phyloP scores from a whole-genome alignment of 148 eudicot species.

The Vaccinium corymbosum region DNA sequence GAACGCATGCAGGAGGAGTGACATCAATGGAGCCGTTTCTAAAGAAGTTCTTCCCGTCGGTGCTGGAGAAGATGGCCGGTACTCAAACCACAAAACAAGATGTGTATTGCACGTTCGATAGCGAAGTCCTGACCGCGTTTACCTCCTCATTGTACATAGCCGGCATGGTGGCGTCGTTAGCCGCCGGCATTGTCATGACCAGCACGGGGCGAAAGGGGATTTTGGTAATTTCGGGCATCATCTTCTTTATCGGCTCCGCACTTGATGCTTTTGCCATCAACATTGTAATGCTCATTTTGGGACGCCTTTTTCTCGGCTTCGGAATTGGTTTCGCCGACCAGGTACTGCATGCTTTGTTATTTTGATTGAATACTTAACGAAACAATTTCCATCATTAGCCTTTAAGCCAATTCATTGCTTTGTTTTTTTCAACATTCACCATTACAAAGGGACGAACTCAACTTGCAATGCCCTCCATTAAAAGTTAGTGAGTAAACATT shows the following conservation, averaged over 20 bases:
- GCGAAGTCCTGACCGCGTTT: slow-evolving; percentile 19
- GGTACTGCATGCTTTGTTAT: not conserved
- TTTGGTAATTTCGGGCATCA: slow-evolving; percentile 15
- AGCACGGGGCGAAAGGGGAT: slow-evolving; percentile 1
- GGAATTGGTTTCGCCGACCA: slow-evolving; percentile 7
- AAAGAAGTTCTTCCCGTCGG: slow-evolving; percentile 22
- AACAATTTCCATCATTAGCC: too few species aligned
- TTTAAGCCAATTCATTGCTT: too few species aligned
- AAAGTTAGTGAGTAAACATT: too few species aligned
- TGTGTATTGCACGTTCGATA: slow-evolving; percentile 21
- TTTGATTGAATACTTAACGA: too few species aligned
- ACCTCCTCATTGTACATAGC: slow-evolving; percentile 30
- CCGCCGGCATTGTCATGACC: slow-evolving; percentile 10
- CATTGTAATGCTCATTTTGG: not conserved
- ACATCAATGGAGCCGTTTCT: slow-evolving; percentile 24
- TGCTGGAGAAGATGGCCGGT: slow-evolving; percentile 2
- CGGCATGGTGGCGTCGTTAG: slow-evolving; percentile 19
- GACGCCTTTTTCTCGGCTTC: slow-evolving; percentile 8
- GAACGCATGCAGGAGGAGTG: slow-evolving; percentile 9
- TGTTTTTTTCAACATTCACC: too few species aligned
- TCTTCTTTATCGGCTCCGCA: slow-evolving; percentile 16
- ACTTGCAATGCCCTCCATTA: too few species aligned
- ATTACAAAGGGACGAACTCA: too few species aligned
- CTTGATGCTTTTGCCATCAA: slow-evolving; percentile 8
- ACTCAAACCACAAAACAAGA: not conserved